Evolutionary conservation across 2,329 filamentous ascomycete species (phyloP), one percentile per base, ranked within the genome.

Genomic region (Epichloe coenophiala): DNA sequence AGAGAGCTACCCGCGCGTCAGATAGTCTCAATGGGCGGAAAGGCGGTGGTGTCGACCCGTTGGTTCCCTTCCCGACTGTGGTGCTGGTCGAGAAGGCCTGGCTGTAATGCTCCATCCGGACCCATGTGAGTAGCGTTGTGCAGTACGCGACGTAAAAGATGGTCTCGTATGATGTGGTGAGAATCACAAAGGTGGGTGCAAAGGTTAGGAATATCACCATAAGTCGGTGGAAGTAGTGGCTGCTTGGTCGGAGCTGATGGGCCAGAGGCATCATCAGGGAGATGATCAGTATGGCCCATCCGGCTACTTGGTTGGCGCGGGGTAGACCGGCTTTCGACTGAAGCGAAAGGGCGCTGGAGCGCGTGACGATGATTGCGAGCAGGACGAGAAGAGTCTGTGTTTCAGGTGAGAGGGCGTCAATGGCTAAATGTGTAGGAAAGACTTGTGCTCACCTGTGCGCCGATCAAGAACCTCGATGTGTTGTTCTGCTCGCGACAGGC

Each of bases 101-200:
- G 27, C 27, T 31, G 27, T 31, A 11, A 31, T 31, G 46, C 12
- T 35, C 48, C 19, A 17, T 37, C 17, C 83, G 81, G 36, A 96
- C 87, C 93, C 93, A 98, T 51, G 83, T 82, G 48, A 95, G 75
- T 5, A 98, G 71, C 21, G 84, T 86, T 49, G 85, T 72, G 61
- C 83, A 89, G 67, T 96, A 98, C 9, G 84, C 82, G 53, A 96
- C 80, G 67, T 97, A 98, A 66, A 98, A 98, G 2, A 98, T 75
- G 0, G 91, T 91, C 67, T 98, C 93, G 69, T 95, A 98, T 1
- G 91, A 96, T 59, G 97, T 96, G 6, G 90, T 95, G 47, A 98
- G 79, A 60, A 98, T 91, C 62, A 98, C 85, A 67, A 97, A 98
- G 1, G 86, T 85, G 0, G 93, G 93, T 0, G 91, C 86, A 63